phyloP scores from a whole-genome alignment of 306 rosid species.

The Dryas octopetala region DNA sequence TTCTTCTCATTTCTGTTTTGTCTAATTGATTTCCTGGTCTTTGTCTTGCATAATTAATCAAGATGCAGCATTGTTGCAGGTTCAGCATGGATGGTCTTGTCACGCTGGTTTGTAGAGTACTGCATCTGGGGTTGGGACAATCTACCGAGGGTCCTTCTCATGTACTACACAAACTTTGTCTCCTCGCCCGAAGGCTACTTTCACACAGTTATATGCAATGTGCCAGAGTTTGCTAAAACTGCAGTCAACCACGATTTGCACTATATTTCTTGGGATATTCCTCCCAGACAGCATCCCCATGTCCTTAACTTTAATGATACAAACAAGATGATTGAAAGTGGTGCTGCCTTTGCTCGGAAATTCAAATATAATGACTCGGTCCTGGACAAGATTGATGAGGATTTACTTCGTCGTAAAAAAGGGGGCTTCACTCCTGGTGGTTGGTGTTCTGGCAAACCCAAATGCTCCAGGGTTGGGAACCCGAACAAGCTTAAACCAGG shows the following conservation, averaged over 20 bases:
- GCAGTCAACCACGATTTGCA: slow-evolving; percentile 77
- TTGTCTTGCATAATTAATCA: neutral
- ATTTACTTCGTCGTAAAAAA: slow-evolving; percentile 40
- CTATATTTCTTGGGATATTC: slow-evolving; percentile 82
- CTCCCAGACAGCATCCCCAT: slow-evolving; percentile 90
- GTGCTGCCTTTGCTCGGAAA: slow-evolving; percentile 84
- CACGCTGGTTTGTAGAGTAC: slow-evolving; percentile 75
- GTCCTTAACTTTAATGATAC: slow-evolving; percentile 71
- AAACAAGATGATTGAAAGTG: slow-evolving; percentile 62
- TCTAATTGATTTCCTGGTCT: neutral
- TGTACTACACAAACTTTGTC: slow-evolving; percentile 89
- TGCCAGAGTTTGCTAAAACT: slow-evolving; percentile 65
- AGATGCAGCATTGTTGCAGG: slow-evolving; percentile 53
- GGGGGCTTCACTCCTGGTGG: slow-evolving; percentile 74
- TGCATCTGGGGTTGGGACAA: slow-evolving; percentile 95
- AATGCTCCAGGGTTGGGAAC: slow-evolving; percentile 75
- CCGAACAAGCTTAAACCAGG: slow-evolving; percentile 66
- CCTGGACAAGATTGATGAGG: slow-evolving; percentile 65
- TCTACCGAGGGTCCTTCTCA: slow-evolving; percentile 86
- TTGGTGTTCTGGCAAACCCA: slow-evolving; percentile 81
- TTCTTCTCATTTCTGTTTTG: neutral
- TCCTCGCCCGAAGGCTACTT: slow-evolving; percentile 98
- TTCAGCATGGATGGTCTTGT: slow-evolving; percentile 93
- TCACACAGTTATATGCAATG: slow-evolving; percentile 88
- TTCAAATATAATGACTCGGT: slow-evolving; percentile 53